These are phyloP conservation scores for Petunia secreta DNA, from an alignment of 257 asterid genomes.

Conservation along the genomic window DNA sequence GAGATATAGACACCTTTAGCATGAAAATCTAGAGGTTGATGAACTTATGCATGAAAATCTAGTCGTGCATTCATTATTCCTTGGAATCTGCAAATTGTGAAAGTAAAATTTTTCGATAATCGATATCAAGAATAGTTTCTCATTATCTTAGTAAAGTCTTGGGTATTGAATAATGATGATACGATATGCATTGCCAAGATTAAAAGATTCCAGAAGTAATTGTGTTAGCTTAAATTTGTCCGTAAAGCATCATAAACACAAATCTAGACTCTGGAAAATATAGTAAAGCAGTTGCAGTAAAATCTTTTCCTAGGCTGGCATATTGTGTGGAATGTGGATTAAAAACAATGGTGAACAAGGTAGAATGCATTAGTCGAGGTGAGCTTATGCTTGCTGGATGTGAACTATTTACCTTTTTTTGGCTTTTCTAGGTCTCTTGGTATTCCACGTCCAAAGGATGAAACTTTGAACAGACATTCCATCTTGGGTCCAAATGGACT, in stretches of 20 bases:
- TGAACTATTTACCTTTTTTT: conserved; percentile 23
- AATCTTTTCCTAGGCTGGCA: conserved; percentile 9
- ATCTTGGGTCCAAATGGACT: conserved; percentile 95
- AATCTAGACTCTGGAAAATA: not conserved
- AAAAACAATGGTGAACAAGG: not conserved
- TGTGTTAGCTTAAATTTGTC: conserved; percentile 4
- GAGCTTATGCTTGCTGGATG: conserved; percentile 22
- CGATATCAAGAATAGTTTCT: conserved; percentile 21
- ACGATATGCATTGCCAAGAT: not conserved
- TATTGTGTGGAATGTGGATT: not conserved
- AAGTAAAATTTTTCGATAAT: not conserved
- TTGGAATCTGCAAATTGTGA: conserved; percentile 11
- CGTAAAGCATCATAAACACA: not conserved
- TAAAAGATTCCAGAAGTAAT: conserved; percentile 24
- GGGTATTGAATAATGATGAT: not conserved
- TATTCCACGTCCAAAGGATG: conserved; percentile 77
- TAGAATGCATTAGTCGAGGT: conserved; percentile 21
- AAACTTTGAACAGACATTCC: conserved; percentile 90
- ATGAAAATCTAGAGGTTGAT: not conserved
- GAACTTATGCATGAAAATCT: too few relatives aligned
- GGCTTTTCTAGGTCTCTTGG: conserved; percentile 54
- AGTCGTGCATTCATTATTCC: not conserved
- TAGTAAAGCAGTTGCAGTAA: not conserved
- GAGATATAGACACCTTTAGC: not conserved
- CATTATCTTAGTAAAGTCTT: not conserved